Percentiles rank a stretch among this genome's conserved stretches.
phyloP scores from a whole-genome alignment of 2,329 filamentous ascomycete species.

The Claviceps paspali region DNA sequence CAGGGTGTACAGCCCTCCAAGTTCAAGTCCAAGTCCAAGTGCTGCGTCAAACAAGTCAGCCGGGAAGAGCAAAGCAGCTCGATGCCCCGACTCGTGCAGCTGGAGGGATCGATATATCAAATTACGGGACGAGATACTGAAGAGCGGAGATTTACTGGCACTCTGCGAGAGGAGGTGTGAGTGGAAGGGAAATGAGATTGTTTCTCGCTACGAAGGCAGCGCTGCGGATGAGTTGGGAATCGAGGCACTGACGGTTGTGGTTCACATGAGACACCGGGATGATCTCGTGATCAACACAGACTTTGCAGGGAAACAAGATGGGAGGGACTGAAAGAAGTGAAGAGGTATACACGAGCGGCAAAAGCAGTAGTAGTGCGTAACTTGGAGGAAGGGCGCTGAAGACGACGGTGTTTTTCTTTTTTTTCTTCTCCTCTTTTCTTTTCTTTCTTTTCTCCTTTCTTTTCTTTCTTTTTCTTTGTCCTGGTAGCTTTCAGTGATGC shows the following conservation, averaged over 20 bases:
- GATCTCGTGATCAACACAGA: conserved; percentile 38
- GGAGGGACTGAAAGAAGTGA: neutral
- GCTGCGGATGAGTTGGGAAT: conserved; percentile 23
- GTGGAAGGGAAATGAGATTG: conserved; percentile 4
- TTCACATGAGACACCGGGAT: conserved; percentile 33
- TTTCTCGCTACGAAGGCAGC: neutral
- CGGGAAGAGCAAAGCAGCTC: neutral
- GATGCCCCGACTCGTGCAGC: conserved; percentile 20
- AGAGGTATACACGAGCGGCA: no score
- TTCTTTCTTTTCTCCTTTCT: no score
- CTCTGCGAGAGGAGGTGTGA: conserved; percentile 7
- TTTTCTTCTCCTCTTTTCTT: no score
- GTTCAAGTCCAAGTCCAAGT: neutral
- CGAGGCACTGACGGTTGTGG: conserved; percentile 33
- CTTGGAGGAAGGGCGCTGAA: no score
- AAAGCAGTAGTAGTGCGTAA: no score
- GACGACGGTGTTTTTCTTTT: no score
- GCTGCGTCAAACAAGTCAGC: neutral
- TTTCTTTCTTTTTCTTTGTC: no score
- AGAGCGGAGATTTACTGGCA: conserved; percentile 24
- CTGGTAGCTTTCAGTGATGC: no score
- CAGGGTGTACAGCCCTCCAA: neutral
- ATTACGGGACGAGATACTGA: conserved; percentile 25
- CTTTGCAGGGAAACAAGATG: conserved; percentile 5
- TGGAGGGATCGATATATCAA: conserved; percentile 28